Percentiles rank a stretch among this genome's conserved stretches.
phyloP scores from a whole-genome alignment of 495 filamentous ascomycete genomes.

The Penicillium antarcticum region DNA sequence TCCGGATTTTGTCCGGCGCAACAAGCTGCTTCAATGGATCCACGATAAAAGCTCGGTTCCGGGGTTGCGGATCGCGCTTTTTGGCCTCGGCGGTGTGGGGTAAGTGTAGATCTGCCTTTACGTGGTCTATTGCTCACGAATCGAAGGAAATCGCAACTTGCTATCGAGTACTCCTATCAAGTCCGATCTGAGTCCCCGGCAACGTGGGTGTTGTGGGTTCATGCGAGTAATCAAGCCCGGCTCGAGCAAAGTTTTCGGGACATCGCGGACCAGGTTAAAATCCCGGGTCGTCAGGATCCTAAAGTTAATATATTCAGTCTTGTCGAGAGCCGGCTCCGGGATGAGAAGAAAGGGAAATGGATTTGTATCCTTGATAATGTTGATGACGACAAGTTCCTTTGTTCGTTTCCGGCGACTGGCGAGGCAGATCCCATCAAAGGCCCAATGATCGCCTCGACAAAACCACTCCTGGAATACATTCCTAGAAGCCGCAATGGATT shows the following conservation, averaged over 20 bases:
- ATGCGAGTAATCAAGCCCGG: slow-evolving; percentile 32
- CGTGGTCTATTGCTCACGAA: slow-evolving; percentile 1
- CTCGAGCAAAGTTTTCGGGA: slow-evolving; percentile 34
- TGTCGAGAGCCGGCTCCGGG: slow-evolving; percentile 35
- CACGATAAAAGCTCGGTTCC: slow-evolving; percentile 14
- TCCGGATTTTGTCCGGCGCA: slow-evolving; percentile 28
- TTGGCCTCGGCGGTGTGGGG: slow-evolving; percentile 29
- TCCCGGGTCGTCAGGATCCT: slow-evolving; percentile 30
- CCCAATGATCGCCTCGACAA: not conserved
- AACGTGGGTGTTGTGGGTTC: slow-evolving; percentile 50
- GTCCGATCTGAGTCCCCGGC: slow-evolving; percentile 27
- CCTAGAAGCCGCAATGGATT: not conserved
- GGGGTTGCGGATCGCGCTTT: slow-evolving; percentile 16
- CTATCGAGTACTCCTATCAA: slow-evolving; percentile 37
- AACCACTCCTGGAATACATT: not conserved
- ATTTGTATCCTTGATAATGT: slow-evolving; percentile 4
- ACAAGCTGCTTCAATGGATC: slow-evolving; percentile 18
- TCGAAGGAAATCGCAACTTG: slow-evolving; percentile 35
- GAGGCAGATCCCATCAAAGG: not conserved
- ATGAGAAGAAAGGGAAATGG: slow-evolving; percentile 17
- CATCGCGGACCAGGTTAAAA: slow-evolving; percentile 33
- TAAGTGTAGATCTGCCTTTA: slow-evolving; percentile 2
- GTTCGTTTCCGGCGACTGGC: not conserved
- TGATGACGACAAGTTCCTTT: slow-evolving; percentile 20
- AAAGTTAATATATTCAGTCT: slow-evolving; percentile 35